A percentile compares a stretch with the other conserved stretches of the same genome.
phyloP scores from a whole-genome alignment of 371 early-diverging fungal species.

The Nematocida parisii region DNA sequence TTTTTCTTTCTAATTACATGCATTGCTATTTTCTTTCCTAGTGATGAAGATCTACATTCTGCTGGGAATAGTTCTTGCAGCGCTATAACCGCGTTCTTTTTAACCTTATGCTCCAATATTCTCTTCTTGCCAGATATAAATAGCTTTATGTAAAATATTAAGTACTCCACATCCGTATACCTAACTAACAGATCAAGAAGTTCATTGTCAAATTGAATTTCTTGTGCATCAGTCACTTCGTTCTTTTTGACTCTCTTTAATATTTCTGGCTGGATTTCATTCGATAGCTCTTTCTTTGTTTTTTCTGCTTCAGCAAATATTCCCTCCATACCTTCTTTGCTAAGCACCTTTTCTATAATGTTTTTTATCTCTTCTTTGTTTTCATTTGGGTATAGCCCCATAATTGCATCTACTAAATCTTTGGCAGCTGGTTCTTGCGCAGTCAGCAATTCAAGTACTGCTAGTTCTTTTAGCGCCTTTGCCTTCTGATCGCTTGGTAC shows the following conservation, averaged over 20 bases:
- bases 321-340: conserved; percentile 11
- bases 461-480: neutral
- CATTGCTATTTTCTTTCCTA: conserved; percentile 54
- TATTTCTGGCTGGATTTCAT: conserved; percentile 1
- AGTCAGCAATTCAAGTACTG: conserved; percentile 31
- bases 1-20: conserved; percentile 39
- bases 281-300: neutral
- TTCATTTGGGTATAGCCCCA: neutral
- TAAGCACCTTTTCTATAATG: neutral
- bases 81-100: conserved; percentile 20
- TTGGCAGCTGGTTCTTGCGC: conserved; percentile 12
- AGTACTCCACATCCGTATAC: conserved; percentile 49
- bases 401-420: neutral
- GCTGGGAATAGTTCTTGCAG: conserved; percentile 33
- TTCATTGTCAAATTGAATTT: conserved; percentile 11
- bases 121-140: conserved; percentile 45
- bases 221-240: neutral
- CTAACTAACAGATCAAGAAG: conserved; percentile 7
- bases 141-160: conserved; percentile 26
- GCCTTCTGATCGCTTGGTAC: neutral
- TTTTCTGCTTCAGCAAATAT: neutral
- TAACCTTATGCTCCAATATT: conserved; percentile 48
- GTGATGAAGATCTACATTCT: conserved; percentile 1
- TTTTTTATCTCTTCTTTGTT: neutral
- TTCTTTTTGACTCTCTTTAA: conserved; percentile 14